These are phyloP conservation scores for Ceratocystis cubensis DNA, from an alignment of 2,329 filamentous ascomycete genomes.

Conservation along the genomic window DNA sequence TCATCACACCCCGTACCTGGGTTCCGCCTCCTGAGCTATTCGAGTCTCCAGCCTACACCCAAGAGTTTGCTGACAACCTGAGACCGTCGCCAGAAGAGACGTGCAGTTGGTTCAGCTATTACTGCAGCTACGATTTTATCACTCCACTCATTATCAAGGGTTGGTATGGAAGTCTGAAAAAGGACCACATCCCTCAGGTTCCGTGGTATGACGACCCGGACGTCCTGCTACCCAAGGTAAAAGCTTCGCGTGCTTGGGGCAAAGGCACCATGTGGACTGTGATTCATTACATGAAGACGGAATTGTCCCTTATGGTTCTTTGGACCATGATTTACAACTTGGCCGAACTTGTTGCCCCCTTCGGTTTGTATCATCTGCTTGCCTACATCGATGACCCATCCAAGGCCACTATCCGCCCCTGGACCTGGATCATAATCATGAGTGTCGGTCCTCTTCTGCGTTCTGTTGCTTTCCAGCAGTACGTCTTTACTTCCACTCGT, in stretches of 20 bases:
- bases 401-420: conserved; percentile 36
- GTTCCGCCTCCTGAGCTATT: conserved; percentile 29
- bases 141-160: conserved; percentile 39
- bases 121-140: conserved; percentile 40
- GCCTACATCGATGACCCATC: conserved; percentile 35
- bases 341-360: conserved; percentile 41
- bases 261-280: conserved; percentile 35
- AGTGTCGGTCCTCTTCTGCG: conserved; percentile 36
- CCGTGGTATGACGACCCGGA: conserved; percentile 45
- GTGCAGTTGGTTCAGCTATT: conserved; percentile 42
- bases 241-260: conserved; percentile 33
- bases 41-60: conserved; percentile 14
- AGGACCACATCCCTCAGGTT: conserved; percentile 37
- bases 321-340: conserved; percentile 31
- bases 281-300: conserved; percentile 32
- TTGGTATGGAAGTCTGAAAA: conserved; percentile 33
- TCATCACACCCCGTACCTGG: conserved; percentile 40
- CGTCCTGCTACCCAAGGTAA: conserved; percentile 35
- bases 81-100: conserved; percentile 40
- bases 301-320: conserved; percentile 36
- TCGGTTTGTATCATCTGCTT: conserved; percentile 41
- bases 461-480: conserved; percentile 43
- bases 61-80: conserved; percentile 3
- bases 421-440: conserved; percentile 42
- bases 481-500: conserved; percentile 43